These are phyloP conservation scores for Alloteropsis angusta DNA, from an alignment of 202 grass and related monocot genomes.

Conservation along the genomic window DNA sequence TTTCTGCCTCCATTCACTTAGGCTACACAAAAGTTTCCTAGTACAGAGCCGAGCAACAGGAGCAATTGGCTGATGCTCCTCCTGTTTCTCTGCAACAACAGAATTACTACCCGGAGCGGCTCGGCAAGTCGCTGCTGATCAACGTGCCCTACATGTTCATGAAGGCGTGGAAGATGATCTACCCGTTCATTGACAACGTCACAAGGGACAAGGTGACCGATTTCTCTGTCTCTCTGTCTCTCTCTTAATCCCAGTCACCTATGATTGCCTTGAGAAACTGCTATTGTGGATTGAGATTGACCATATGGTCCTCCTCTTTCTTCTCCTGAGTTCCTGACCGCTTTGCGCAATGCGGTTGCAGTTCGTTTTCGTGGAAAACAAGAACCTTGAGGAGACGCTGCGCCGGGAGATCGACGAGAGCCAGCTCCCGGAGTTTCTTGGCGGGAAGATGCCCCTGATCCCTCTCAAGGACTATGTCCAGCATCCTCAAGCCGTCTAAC, in stretches of 20 bases:
- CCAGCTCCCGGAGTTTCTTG: conserved; percentile 58
- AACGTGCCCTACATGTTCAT: conserved; percentile 72
- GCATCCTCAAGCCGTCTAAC: background rate
- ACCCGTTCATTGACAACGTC: conserved; percentile 60
- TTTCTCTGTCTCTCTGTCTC: background rate
- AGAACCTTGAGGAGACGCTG: conserved; percentile 51
- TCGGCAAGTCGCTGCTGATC: conserved; percentile 61
- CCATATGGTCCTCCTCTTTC: background rate
- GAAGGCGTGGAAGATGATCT: conserved; percentile 73
- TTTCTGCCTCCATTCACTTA: background rate
- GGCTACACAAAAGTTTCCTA: background rate
- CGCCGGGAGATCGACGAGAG: conserved; percentile 52
- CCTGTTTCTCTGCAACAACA: background rate
- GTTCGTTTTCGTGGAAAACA: conserved; percentile 64
- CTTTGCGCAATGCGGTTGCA: conserved; percentile 8
- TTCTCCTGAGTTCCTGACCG: background rate
- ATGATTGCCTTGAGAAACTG: background rate
- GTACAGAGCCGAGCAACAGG: background rate
- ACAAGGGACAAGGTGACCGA: conserved; percentile 53
- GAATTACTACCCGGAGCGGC: conserved; percentile 72
- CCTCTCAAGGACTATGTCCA: conserved; percentile 30
- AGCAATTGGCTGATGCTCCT: background rate
- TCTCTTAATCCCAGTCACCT: background rate
- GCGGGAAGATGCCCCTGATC: conserved; percentile 42
- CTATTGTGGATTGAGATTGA: background rate